A percentile compares a stretch with the other conserved stretches of the same genome.
phyloP scores from a whole-genome alignment of 225 moss, liverwort and hornwort genomes.

The Pseudisothecium myosuroides region DNA sequence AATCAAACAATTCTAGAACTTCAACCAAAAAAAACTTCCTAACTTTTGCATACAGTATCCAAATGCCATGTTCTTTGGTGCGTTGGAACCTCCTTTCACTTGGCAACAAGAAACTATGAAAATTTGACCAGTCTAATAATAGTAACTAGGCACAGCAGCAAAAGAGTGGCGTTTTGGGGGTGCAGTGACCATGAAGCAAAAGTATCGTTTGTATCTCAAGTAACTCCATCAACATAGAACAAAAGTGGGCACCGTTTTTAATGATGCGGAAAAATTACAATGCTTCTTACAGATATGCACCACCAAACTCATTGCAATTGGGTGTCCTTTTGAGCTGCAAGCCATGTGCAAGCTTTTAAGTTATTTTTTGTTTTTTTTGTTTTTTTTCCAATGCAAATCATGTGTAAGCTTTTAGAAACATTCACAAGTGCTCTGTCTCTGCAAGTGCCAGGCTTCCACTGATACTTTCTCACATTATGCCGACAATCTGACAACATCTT shows the following conservation, averaged over 20 bases:
- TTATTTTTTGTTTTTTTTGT: no score
- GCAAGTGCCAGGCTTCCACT: neutral
- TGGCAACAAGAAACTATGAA: accelerated
- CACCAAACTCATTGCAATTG: neutral
- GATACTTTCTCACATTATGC: neutral
- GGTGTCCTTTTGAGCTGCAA: neutral
- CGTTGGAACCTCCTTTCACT: neutral
- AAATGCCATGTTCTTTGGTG: neutral
- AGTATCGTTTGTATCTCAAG: neutral
- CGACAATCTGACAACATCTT: neutral
- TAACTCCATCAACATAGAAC: neutral
- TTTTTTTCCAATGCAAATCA: neutral
- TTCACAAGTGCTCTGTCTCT: neutral
- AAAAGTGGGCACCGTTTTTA: neutral
- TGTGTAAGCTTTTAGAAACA: neutral
- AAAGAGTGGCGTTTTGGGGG: no score
- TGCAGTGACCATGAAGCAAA: no score
- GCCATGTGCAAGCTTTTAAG: neutral
- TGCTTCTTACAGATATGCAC: neutral
- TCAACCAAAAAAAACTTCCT: neutral
- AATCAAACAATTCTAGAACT: neutral
- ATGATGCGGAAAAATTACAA: neutral
- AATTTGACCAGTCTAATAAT: neutral
- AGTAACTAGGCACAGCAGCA: neutral
- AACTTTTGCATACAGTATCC: neutral